Base-by-base conservation (phyloP, 1,139 yeast species). In the Pichia norvegensis region DNA sequence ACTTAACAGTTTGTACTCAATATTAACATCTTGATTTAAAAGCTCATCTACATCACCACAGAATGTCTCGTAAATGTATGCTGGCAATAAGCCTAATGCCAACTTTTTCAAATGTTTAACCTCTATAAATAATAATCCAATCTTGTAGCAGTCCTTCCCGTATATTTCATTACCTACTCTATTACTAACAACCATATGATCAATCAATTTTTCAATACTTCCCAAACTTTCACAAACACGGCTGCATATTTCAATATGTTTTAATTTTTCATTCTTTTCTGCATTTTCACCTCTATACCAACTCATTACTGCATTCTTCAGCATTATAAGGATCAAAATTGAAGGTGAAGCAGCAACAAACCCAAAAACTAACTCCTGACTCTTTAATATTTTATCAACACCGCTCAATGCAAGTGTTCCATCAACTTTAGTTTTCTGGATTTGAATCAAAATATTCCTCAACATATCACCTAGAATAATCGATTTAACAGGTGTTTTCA, bases 351-450 rank as follows among this genome's bases (percentile, higher is more conserved):
- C 81, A 1, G 97, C 95, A 22, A 92, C 85, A 36, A 86, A 70
- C 1, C 95, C 97, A 67, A 92, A 87, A 22, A 92, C 94, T 44
- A 92, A 74, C 62, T 92, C 95, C 66, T 92, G 98, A 40, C 94
- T 83, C 63, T 87, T 84, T 46, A 92, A 72, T 54, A 92, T 69
- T 62, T 85, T 83, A 65, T 92, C 97, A 52, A 92, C 90, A 9
- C 97, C 97, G 55, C 75, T 79, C 51, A 92, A 76, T 0, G 96
- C 97, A 9, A 88, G 70, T 31, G 86, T 92, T 4, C 95, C 95
- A 62, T 92, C 98, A 14, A 92, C 97, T 66, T 92, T 92, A 14
- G 95, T 84, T 65, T 92, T 92, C 62, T 92, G 98, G 10, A 92
- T 70, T 64, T 92, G 97, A 50, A 92, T 90, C 56, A 92, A 66